A percentile compares a stretch with the other conserved stretches of the same genome.
phyloP scores from a whole-genome alignment of 2,329 filamentous ascomycete species.

The Penicillium decumbens region DNA sequence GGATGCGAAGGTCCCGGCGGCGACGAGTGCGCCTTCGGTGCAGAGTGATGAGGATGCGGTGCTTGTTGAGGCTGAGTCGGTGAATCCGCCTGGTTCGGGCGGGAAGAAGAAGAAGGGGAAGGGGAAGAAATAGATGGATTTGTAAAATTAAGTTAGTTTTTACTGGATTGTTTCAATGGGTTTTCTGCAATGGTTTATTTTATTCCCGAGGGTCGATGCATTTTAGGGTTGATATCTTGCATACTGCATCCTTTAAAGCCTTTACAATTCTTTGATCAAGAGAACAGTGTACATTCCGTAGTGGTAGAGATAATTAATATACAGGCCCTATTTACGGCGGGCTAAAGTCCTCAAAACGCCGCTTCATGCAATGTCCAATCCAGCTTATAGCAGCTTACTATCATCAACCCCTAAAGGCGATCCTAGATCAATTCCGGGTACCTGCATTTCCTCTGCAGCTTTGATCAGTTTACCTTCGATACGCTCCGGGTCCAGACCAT shows the following conservation, averaged over 20 bases:
- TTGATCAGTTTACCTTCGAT: conserved; percentile 33
- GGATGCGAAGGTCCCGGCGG: conserved; percentile 19
- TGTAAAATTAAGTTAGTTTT: conserved; percentile 12
- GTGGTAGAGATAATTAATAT: conserved; percentile 8
- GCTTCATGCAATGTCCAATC: conserved; percentile 10
- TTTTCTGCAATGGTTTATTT: conserved; percentile 2
- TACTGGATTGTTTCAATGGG: conserved; percentile 1
- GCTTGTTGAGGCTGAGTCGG: conserved; percentile 61
- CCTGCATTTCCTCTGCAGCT: conserved; percentile 39
- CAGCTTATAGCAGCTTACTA: conserved; percentile 22
- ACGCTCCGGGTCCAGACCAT: conserved; percentile 21
- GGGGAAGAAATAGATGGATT: conserved; percentile 42
- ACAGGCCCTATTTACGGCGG: conserved; percentile 5
- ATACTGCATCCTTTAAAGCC: neutral
- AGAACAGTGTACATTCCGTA: conserved; percentile 7
- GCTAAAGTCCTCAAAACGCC: conserved; percentile 9
- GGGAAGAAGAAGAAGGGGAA: conserved; percentile 46
- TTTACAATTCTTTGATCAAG: neutral
- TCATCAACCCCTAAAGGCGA: conserved; percentile 25
- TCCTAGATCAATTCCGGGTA: conserved; percentile 31
- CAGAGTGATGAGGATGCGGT: conserved; percentile 69
- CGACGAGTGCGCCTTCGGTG: conserved; percentile 32
- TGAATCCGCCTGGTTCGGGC: conserved; percentile 11
- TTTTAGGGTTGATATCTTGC: neutral
- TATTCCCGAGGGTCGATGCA: neutral